Percentiles rank a stretch among this genome's conserved stretches.
Conservation (phyloP, 2,329 filamentous ascomycete genomes). For the Fusarium torulosum region DNA sequence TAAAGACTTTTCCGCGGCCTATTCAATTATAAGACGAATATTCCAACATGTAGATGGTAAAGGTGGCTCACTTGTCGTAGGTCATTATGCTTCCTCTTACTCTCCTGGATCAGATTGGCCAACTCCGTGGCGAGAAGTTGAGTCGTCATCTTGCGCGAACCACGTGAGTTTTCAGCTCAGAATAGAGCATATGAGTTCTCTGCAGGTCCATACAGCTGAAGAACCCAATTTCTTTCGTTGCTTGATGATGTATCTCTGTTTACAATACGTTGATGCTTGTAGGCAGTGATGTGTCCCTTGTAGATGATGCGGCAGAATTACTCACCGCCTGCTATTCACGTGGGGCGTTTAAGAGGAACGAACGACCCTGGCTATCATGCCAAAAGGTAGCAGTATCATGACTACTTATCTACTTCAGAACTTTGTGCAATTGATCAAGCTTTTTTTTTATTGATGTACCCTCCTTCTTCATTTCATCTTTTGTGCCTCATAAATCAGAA, state of each 20-base stretch:
- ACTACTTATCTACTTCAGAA: conserved; percentile 6
- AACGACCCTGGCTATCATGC: conserved; percentile 12
- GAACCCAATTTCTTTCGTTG: conserved; percentile 22
- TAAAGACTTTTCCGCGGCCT: conserved; percentile 94
- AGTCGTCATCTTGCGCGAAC: conserved; percentile 78
- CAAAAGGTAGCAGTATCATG: conserved; percentile 21
- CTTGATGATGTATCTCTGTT: conserved; percentile 34
- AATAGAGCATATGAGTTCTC: conserved; percentile 40
- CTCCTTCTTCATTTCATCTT: neutral
- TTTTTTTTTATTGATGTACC: neutral
- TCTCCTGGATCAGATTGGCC: conserved; percentile 91
- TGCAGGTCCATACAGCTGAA: conserved; percentile 47
- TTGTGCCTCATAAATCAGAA: neutral
- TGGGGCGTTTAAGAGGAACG: conserved; percentile 30
- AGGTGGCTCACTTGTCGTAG: conserved; percentile 76
- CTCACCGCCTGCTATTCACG: conserved; percentile 48
- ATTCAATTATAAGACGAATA: conserved; percentile 15
- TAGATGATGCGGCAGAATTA: conserved; percentile 49
- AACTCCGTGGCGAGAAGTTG: conserved; percentile 91
- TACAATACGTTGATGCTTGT: conserved; percentile 33
- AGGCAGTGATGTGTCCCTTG: conserved; percentile 51
- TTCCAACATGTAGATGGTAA: neutral
- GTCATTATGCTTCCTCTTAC: conserved; percentile 93
- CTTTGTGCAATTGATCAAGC: neutral
- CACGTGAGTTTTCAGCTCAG: conserved; percentile 42